Evolutionary conservation across 1,284 basidiomycete genomes (phyloP).

Genomic region (Inonotus obliquus): DNA sequence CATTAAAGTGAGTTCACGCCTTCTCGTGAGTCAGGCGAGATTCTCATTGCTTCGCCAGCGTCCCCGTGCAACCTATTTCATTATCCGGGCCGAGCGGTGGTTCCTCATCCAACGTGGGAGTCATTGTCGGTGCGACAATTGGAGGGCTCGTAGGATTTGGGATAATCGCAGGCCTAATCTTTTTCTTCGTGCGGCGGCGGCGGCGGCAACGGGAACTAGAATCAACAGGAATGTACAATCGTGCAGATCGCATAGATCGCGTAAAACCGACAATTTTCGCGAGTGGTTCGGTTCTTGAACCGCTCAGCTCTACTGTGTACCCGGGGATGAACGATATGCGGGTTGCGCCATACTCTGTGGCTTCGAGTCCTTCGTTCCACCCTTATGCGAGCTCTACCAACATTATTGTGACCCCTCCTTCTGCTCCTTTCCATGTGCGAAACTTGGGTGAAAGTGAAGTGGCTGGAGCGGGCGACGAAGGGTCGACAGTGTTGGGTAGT

Average conservation of each 20-base stretch:
- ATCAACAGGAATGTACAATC: slow-evolving; percentile 1
- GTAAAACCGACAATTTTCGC: neutral
- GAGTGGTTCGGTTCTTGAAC: slow-evolving; percentile 3
- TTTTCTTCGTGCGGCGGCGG: neutral
- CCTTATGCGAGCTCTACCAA: neutral
- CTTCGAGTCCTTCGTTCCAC: neutral
- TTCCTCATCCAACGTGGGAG: neutral
- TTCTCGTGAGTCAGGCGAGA: neutral
- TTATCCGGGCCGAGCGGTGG: too few relatives aligned
- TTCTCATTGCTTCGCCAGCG: neutral
- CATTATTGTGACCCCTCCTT: neutral
- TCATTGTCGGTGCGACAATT: slow-evolving; percentile 1
- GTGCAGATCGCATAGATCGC: slow-evolving; percentile 8
- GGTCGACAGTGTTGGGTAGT: neutral
- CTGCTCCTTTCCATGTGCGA: neutral
- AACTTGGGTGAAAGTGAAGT: neutral
- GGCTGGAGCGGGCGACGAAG: neutral
- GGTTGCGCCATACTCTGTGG: neutral
- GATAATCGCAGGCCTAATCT: neutral
- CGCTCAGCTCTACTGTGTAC: neutral
- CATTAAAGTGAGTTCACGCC: slow-evolving; percentile 8
- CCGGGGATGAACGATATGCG: neutral
- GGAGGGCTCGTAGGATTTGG: neutral
- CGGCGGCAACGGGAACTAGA: neutral
- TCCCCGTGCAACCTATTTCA: neutral